Percentiles rank a stretch among this genome's conserved stretches.
phyloP scores from a whole-genome alignment of 2,329 filamentous ascomycete species.

The Pleoardoris graminearum region DNA sequence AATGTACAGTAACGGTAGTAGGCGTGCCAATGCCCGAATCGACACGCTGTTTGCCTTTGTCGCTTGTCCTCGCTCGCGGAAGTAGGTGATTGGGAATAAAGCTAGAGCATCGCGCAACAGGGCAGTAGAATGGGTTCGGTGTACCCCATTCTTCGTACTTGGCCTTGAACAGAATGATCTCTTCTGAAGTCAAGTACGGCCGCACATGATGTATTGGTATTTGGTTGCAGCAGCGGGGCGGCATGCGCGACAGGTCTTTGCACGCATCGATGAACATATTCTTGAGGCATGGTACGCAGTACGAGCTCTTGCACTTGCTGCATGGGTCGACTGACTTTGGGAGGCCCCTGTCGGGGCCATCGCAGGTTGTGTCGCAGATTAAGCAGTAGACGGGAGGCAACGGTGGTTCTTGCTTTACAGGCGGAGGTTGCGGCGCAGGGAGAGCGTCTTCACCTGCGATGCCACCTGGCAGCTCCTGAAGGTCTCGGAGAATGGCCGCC shows the following conservation, averaged over 20 bases:
- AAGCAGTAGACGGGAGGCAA: constrained; percentile 21
- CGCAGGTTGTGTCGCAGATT: constrained; percentile 24
- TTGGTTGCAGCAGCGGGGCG: constrained; percentile 51
- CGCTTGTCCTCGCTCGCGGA: constrained; percentile 9
- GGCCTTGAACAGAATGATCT: constrained; percentile 43
- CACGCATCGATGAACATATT: constrained; percentile 49
- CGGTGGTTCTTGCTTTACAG: not conserved
- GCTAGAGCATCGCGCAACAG: constrained; percentile 52
- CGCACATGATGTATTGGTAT: constrained; percentile 49
- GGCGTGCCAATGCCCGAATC: constrained; percentile 35
- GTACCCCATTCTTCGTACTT: constrained; percentile 56
- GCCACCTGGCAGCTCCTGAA: not conserved
- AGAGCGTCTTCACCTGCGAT: not conserved
- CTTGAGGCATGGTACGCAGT: constrained; percentile 45
- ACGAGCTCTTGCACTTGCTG: constrained; percentile 34
- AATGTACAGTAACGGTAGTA: constrained; percentile 38
- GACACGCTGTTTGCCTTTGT: constrained; percentile 25
- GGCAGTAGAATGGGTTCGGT: constrained; percentile 54
- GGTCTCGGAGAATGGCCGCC: not conserved
- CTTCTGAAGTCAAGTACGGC: constrained; percentile 40
- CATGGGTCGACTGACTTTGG: constrained; percentile 33
- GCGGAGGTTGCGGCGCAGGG: not conserved
- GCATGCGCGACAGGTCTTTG: constrained; percentile 48
- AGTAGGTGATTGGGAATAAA: constrained; percentile 48
- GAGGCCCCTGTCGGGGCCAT: constrained; percentile 9